Evolutionary conservation across 2,329 filamentous ascomycete genomes (phyloP).

Genomic region (Arachnopeziza araneosa): DNA sequence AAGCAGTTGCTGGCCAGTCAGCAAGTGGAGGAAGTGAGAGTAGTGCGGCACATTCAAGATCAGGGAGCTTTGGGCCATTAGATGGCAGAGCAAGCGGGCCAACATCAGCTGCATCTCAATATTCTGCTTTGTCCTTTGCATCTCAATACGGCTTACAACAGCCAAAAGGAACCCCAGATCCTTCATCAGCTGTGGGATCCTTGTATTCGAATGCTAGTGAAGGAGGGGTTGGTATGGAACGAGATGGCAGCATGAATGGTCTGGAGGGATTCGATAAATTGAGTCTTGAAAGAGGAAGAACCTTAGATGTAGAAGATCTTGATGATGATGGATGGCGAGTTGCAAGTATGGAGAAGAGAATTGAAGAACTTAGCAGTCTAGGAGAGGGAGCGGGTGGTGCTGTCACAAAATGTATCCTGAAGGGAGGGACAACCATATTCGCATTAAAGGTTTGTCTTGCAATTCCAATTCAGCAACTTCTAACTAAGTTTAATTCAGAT

Average conservation of each 20-base stretch:
- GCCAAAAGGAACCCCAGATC: slow-evolving; percentile 70
- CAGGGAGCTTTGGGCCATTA: slow-evolving; percentile 73
- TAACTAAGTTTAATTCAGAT: slow-evolving; percentile 52
- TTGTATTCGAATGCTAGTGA: slow-evolving; percentile 78
- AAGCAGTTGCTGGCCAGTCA: slow-evolving; percentile 54
- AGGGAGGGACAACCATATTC: slow-evolving; percentile 89
- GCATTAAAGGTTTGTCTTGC: slow-evolving; percentile 72
- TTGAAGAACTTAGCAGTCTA: slow-evolving; percentile 80
- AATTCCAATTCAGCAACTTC: not conserved
- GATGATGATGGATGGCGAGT: slow-evolving; percentile 95
- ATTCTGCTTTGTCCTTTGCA: slow-evolving; percentile 76
- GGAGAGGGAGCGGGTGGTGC: slow-evolving; percentile 95
- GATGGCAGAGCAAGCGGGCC: slow-evolving; percentile 76
- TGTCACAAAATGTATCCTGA: slow-evolving; percentile 84
- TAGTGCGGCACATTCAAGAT: slow-evolving; percentile 72
- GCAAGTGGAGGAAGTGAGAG: slow-evolving; percentile 75
- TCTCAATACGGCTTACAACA: slow-evolving; percentile 63
- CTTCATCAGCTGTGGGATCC: slow-evolving; percentile 81
- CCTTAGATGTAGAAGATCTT: slow-evolving; percentile 85
- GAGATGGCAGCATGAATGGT: slow-evolving; percentile 73
- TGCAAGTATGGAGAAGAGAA: slow-evolving; percentile 81
- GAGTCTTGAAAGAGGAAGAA: slow-evolving; percentile 74
- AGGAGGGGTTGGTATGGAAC: slow-evolving; percentile 70
- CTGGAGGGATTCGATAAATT: slow-evolving; percentile 74
- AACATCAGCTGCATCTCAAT: slow-evolving; percentile 81